phyloP scores from a whole-genome alignment of 2,329 filamentous ascomycete species.

The Rutstroemia sp. region DNA sequence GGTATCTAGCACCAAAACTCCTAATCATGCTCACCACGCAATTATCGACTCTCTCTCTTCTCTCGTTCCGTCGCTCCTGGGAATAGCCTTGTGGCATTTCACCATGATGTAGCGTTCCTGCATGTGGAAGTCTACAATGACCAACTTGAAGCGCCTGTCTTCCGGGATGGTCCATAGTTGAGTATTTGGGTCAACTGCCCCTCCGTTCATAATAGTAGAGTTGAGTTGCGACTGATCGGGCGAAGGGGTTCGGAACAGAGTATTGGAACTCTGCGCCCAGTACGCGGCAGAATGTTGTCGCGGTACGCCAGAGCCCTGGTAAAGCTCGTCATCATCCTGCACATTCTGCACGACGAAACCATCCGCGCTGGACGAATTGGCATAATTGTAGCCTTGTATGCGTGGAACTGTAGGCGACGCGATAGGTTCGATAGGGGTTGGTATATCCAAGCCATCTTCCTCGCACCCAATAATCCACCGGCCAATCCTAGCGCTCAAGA shows the following conservation, averaged over 20 bases:
- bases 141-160: slow-evolving; percentile 22
- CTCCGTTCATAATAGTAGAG: background rate
- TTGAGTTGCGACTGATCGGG: background rate
- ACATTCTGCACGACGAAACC: background rate
- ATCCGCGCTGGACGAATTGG: background rate
- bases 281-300: background rate
- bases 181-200: background rate
- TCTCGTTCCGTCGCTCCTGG: slow-evolving; percentile 17
- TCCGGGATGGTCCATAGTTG: slow-evolving; percentile 19
- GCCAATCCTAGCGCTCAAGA: slow-evolving; percentile 22
- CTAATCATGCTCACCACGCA: slow-evolving; percentile 18
- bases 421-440: background rate
- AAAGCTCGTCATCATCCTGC: background rate
- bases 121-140: slow-evolving; percentile 22
- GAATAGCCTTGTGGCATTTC: slow-evolving; percentile 17
- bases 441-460: slow-evolving; percentile 21
- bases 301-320: background rate
- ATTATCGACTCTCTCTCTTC: slow-evolving; percentile 23
- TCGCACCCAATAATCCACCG: slow-evolving; percentile 22
- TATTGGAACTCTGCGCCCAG: background rate
- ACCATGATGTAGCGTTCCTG: slow-evolving; percentile 24
- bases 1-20: background rate
- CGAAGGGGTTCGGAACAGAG: background rate
- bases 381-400: background rate
- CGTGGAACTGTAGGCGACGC: background rate